Evolutionary conservation across 2,329 filamentous ascomycete genomes (phyloP), one percentile per base, ranked within the genome.

Genomic region (Penicillium sp.): DNA sequence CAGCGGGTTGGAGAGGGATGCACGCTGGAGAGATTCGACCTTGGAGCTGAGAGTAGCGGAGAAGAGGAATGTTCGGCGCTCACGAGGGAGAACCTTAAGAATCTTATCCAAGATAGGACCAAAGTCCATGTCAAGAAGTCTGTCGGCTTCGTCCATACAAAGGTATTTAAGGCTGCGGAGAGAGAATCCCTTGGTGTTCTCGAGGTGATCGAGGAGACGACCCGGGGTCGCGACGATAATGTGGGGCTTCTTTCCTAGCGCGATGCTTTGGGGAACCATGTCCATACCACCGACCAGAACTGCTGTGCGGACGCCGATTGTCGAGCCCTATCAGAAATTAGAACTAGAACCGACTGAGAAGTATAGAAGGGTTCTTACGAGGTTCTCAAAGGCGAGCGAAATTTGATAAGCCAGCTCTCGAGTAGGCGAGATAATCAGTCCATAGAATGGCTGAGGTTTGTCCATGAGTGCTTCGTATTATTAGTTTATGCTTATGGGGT

Each of bases 161-260:
- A 98, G 81, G 70, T 93, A 96, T 70, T 93, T 93, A 37, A 97
- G 80, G 4, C 84, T 83, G 29, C 89, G 85, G 49, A 98, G 79
- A 1, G 89, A 93, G 77, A 99, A 98, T 11, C 95, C 93, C 75
- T 96, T 97, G 2, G 95, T 99, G 77, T 96, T 96, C 73, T 98
- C 92, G 9, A 98, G 80, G 67, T 99, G 95, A 69, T 98, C 95
- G 4, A 97, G 81, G 23, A 97, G 79, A 55, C 93, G 86, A 52
- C 93, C 93, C 0, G 93, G 93, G 0, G 93, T 97, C 0, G 93
- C 93, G 39, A 98, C 93, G 23, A 98, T 81, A 25, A 99, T 88
- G 69, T 99, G 95, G 8, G 95, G 95, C 67, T 93, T 93, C 82
- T 96, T 97, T n/a, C 90, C 92, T 0, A 99, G 84, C 0, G 93